Conservation (phyloP, 805 yeast species). For the Tetrapisispora fleetii region DNA sequence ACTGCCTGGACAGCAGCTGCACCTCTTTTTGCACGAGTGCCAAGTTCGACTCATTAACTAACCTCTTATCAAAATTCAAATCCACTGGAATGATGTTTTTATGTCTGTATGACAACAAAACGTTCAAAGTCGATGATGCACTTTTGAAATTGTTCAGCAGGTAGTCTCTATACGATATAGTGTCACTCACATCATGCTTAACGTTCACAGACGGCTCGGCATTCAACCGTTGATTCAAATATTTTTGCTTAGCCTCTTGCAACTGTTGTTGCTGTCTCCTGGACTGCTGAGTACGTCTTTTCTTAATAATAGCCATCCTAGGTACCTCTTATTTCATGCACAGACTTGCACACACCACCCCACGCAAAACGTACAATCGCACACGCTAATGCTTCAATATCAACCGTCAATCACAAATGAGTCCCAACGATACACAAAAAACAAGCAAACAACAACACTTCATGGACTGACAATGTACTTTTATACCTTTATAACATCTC, state of each 20-base stretch:
- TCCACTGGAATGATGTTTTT: background rate
- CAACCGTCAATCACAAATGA: no score
- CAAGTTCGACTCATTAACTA: background rate
- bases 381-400: no score
- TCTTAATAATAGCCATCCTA: slow-evolving; percentile 23
- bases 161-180: slow-evolving; percentile 23
- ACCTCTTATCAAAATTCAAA: background rate
- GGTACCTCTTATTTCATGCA: no score
- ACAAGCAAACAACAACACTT: no score
- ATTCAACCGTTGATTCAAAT: slow-evolving; percentile 17
- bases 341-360: no score
- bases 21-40: background rate
- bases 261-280: slow-evolving; percentile 15
- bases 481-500: no score
- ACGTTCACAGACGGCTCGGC: slow-evolving; percentile 20
- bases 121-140: background rate
- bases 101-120: background rate
- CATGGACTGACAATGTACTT: no score
- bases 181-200: slow-evolving; percentile 28
- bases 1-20: background rate
- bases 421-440: no score
- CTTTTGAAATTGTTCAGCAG: slow-evolving; percentile 16
- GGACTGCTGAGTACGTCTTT: slow-evolving; percentile 17
- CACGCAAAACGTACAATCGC: no score
- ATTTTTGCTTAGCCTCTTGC: slow-evolving; percentile 13